phyloP scores from a whole-genome alignment of 108 stramenopile genomes.

The Fragilariopsis cylindrus region DNA sequence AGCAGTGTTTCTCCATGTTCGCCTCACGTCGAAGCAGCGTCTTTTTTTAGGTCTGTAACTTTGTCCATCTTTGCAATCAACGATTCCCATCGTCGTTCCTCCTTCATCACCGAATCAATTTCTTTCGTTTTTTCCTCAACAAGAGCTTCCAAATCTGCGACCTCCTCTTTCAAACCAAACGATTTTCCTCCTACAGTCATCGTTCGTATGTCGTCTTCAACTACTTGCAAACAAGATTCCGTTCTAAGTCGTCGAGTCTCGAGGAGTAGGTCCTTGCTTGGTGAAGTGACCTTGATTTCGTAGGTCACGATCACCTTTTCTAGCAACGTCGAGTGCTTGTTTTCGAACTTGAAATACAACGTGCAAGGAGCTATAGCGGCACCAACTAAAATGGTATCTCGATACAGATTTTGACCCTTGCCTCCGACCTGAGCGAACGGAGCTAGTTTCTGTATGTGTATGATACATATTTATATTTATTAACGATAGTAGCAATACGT shows the following conservation, averaged over 20 bases:
- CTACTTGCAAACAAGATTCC: slow-evolving; percentile 7
- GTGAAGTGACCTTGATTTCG: slow-evolving; percentile 17
- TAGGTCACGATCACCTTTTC: slow-evolving; percentile 16
- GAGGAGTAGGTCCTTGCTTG: slow-evolving; percentile 1
- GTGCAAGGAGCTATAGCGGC: slow-evolving; percentile 10
- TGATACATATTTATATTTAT: neutral
- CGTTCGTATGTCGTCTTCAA: slow-evolving; percentile 2
- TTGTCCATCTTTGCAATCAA: slow-evolving; percentile 16
- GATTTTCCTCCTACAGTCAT: neutral
- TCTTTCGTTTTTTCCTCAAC: neutral
- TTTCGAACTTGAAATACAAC: slow-evolving; percentile 16
- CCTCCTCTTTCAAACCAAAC: neutral
- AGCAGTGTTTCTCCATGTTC: no score
- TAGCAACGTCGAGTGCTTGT: slow-evolving; percentile 5
- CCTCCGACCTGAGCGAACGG: slow-evolving; percentile 3
- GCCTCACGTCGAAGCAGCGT: no score
- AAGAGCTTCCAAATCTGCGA: neutral
- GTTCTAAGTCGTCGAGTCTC: slow-evolving; percentile 3
- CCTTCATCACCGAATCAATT: neutral
- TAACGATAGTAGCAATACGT: neutral
- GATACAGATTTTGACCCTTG: neutral
- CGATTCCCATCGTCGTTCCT: slow-evolving; percentile 5
- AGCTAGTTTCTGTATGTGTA: neutral
- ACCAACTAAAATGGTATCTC: slow-evolving; percentile 8
- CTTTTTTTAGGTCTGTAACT: neutral